Base-by-base conservation (phyloP, 352 stramenopile genomes). In the Phytophthora citricola region DNA sequence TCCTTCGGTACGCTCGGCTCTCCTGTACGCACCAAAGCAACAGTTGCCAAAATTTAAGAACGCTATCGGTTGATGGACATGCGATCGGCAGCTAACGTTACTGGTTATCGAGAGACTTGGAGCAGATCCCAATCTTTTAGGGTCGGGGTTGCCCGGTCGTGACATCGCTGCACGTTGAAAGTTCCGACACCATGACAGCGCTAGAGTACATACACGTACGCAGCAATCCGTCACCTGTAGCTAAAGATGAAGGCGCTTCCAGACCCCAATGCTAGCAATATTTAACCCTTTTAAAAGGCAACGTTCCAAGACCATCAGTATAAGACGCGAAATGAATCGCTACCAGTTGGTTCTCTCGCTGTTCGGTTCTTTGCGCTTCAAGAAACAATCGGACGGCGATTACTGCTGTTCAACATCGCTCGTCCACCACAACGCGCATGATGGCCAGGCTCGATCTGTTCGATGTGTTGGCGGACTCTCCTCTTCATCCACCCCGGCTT, bases 31-130 rank as follows among this genome's bases (percentile, higher is more conserved):
- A 56, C 63, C 11, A 56, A 76, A 22, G 53, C 54, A 38, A 61
- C 63, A 26, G 76, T 79, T 29, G 72, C 53, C 59, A 75, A 76
- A 60, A 74, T 79, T 46, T 79, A 75, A 75, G 44, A 11, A n/a
- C 36, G 12, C 17, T 17, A 17, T 12, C 15, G 14, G 5, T 43
- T 43, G 11, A 17, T 41, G 36, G 15, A 15, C 36, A 17, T 43
- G 31, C 9, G 31, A 34, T 34, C 31, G 31, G 31, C 31, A 34
- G 36, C 36, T 20, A 20, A 20, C 17, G 17, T 20, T 43, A 17
- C 36, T 43, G 36, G 36, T 43, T 43, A 43, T 43, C 36, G 17
- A 43, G 36, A 43, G 12, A 17, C 36, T 43, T 43, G 12, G 36
- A 20, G 36, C 36, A 43, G 36, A 43, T 43, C 36, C 36, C 14